phyloP scores from a whole-genome alignment of 1,284 basidiomycete genomes.

The Trichosporon coremiiforme region DNA sequence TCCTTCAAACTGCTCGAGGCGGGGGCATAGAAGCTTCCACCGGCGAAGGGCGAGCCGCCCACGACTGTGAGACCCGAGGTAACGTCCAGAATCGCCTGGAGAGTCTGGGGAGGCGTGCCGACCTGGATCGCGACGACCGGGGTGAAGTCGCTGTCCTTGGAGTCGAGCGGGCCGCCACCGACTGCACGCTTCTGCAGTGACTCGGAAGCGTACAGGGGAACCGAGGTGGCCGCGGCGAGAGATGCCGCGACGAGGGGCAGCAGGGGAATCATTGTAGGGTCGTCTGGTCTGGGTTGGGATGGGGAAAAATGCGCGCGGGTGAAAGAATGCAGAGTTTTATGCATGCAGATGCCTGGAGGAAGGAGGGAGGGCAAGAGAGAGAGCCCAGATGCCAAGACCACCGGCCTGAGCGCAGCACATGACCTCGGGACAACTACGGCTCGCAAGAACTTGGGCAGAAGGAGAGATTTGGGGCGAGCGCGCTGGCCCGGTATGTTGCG shows the following conservation, averaged over 20 bases:
- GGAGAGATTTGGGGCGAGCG: too few relatives aligned
- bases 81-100: background rate
- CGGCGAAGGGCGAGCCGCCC: background rate
- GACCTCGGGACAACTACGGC: background rate
- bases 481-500: too few relatives aligned
- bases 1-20: background rate
- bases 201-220: background rate
- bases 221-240: background rate
- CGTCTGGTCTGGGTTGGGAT: too few relatives aligned
- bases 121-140: background rate
- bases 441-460: background rate
- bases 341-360: background rate
- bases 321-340: background rate
- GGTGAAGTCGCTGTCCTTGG: background rate
- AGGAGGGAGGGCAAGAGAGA: too few relatives aligned
- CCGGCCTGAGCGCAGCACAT: background rate
- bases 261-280: background rate
- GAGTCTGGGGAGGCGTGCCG: slow-evolving; percentile 14
- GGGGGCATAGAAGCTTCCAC: background rate
- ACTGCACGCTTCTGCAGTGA: background rate
- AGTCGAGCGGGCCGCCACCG: slow-evolving; percentile 9
- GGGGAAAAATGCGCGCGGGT: background rate
- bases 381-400: background rate
- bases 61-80: background rate
- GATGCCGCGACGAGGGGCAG: background rate